Evolutionary conservation across 2,329 filamentous ascomycete species (phyloP), one percentile per base, ranked within the genome.

Genomic region (Daldinia eschscholtzii): DNA sequence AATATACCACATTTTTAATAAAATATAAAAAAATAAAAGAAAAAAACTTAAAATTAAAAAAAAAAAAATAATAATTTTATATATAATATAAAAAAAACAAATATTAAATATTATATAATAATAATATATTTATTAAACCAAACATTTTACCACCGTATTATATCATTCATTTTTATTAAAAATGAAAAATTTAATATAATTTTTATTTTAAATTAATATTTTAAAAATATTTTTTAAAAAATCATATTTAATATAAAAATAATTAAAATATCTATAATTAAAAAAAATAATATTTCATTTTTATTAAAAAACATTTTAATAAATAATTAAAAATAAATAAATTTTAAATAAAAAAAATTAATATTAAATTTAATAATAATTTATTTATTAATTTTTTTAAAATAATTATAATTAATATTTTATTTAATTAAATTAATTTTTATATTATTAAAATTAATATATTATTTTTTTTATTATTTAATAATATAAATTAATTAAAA

Each of bases 361-460:
- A 50, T 50, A 50, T 50, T 50, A 28, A 50, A 28, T 50, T 50
- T 30, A 30, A 50, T 26, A 28, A 50, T 50, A 50, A 50, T 5
- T 50, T 28, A 12, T 26, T 50, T 12, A 50, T 50, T 26, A 50
- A 50, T 28, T 50, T 50, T 26, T 28, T 50, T 28, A 26, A 26
- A 26, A 50, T 13, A 13, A 26, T 50, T 50, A 12, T 50, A 50
- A 12, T 50, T 26, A 50, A 26, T 28, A 50, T 2, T 12, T 50
- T 50, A 26, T 9, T 33, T 33, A 33, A 33, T 6, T 33, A 6
- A 33, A 33, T 33, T 9, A 9, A 35, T 35, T 35, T 35, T 35
- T 35, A 35, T 28, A 50, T 50, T 4, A 50, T 50, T 30, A 30
- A 28, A 15, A 10, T 28, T 12, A 50, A 28, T 50, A 50, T n/a